Evolutionary conservation across 352 stramenopile genomes (phyloP), one percentile per base, ranked within the genome.

Genomic region (Globisporangium mamillatum): DNA sequence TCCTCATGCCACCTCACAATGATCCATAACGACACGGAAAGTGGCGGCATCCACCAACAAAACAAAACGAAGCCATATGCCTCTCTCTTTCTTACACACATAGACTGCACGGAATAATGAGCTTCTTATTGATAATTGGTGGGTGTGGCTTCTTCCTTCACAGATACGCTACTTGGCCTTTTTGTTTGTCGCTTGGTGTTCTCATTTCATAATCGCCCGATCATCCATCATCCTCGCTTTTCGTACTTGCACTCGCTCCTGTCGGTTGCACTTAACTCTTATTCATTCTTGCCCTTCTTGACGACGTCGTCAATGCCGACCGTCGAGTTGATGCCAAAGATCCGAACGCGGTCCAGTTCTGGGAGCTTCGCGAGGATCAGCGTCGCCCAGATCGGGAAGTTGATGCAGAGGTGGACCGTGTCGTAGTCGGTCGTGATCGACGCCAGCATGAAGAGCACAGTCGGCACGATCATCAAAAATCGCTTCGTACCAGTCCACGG

Each of bases 261-360:
- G 12, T 60, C 52, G 36, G 14, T 61, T n/a, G 34, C 44, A 8
- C 50, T 75, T 75, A 10, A 44, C 36, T 44, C 38, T 46, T 46
- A 83, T 46, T 84, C 72, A 46, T 72, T 67, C 82, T 92, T 92
- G 73, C 75, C 72, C 57, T 74, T 71, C 64, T 81, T 79, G 29
- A 12, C 50, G 34, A 88, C 72, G 54, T 98, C 94, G 79, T 98
- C 94, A 76, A 98, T 98, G 60, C 95, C 95, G 41, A 96, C 90
- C 24, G 96, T 99, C 56, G 87, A 91, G 80, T 99, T 99, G 76
- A 99, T 99, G 50, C 96, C 96, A 65, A 98, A 97, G 74, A 98
- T 92, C 63, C 96, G 88, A 60, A 99, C 96, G 63, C 94, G 93
- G 74, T 98, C 94, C 68, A 99, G 94, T 68, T 93, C 88, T 6